Evolutionary conservation across 345 rosid genomes (phyloP), one percentile per base, ranked within the genome.

Genomic region (Kandelia obovata): DNA sequence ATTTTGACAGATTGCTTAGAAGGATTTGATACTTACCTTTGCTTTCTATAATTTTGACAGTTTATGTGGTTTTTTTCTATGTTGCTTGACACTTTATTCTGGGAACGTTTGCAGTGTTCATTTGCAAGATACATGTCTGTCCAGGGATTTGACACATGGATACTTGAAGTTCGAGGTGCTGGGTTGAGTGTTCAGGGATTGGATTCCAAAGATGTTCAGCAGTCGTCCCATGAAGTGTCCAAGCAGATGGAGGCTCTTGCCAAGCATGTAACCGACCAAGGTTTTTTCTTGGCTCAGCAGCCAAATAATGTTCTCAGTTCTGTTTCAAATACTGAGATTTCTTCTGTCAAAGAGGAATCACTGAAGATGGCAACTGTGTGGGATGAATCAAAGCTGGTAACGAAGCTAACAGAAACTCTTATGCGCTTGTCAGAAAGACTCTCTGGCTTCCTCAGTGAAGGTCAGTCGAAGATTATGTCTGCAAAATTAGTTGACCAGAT

Each of bases 81-180:
- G 25, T 58, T 70, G 58, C 30, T 53, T 72, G 43, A 67, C 65
- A 32, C 23, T 2, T 60, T 31, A 35, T 23, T 26, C 78, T 55
- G 46, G 46, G 46, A 39, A 39, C 74, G 23, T 53, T 52, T 80
- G 84, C 84, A 92, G 96, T 86, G 84, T 72, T 95, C 99, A 27
- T 95, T 95, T 81, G 98, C 96, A 5, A 82, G 98, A 43, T 81
- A 83, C 69, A 90, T 90, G 96, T 86, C 96, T 51, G 74, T 75
- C 63, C 88, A 92, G 66, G 99, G 99, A 71, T 95, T 88, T 81
- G 99, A 95, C 78, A 95, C 98, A 1, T 95, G 99, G 99, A 66
- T 92, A 72, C 94, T 95, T 31, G 99, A 95, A 79, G 87, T 95
- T 67, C 88, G 96, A 76, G 98, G 99, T 58, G 97, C 99, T 32